These are phyloP conservation scores for Cladophialophora carrionii DNA, from an alignment of 2,329 filamentous ascomycete genomes.

Conservation along the genomic window DNA sequence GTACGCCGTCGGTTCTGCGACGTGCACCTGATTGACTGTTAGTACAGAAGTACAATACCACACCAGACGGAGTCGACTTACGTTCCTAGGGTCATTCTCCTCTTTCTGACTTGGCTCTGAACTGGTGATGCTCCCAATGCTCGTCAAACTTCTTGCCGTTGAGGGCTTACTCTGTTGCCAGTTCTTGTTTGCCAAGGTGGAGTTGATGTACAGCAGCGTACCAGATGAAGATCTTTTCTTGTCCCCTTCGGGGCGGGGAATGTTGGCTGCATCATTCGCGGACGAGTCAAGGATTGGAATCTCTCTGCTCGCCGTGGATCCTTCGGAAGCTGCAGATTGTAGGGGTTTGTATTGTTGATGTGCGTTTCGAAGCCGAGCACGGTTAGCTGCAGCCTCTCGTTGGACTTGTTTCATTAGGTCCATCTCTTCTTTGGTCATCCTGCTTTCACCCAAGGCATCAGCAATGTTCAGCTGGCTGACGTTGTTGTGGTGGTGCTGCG, in stretches of 20 bases:
- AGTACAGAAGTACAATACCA: conserved; percentile 1
- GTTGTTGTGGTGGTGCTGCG: conserved; percentile 6
- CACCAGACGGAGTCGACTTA: conserved; percentile 5
- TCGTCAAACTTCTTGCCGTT: conserved; percentile 20
- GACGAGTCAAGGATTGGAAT: conserved; percentile 5
- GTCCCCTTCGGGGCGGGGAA: neutral
- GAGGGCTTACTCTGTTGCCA: conserved; percentile 10
- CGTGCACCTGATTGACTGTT: conserved; percentile 28
- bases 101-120: conserved; percentile 8
- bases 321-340: neutral
- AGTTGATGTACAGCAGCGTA: conserved; percentile 20
- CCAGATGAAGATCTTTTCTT: conserved; percentile 11
- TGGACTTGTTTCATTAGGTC: conserved; percentile 28
- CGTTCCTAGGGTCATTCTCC: conserved; percentile 20
- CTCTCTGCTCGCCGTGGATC: neutral
- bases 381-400: conserved; percentile 30
- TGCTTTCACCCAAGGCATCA: conserved; percentile 30
- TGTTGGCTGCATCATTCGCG: conserved; percentile 10
- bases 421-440: conserved; percentile 33
- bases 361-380: conserved; percentile 24
- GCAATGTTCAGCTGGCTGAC: conserved; percentile 22
- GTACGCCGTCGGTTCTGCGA: conserved; percentile 25
- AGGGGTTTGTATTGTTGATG: neutral
- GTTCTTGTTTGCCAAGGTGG: conserved; percentile 19
- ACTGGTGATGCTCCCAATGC: conserved; percentile 13